phyloP scores from a whole-genome alignment of 306 rosid genomes.

The Dalbergia oliveri region DNA sequence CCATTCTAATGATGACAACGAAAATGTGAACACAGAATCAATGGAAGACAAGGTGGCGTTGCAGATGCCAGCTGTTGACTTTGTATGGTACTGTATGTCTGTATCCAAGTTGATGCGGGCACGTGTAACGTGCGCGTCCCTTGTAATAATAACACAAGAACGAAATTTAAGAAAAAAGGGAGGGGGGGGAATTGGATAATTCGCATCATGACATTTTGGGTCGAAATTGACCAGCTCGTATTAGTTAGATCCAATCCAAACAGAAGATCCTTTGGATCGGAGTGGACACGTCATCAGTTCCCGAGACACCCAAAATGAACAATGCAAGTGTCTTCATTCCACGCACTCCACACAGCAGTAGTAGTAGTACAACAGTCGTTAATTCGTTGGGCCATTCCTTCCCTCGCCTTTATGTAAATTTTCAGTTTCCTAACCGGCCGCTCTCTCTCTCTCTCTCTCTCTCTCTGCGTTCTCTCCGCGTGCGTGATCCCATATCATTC shows the following conservation, averaged over 20 bases:
- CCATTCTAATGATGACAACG: not conserved
- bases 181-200: not conserved
- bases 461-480: not conserved
- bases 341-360: no score
- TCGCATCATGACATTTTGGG: not conserved
- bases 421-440: not conserved
- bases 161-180: not conserved
- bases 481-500: constrained; percentile 31
- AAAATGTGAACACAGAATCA: not conserved
- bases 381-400: constrained; percentile 12
- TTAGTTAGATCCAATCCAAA: not conserved
- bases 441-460: not conserved
- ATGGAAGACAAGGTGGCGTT: not conserved
- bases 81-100: not conserved
- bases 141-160: not conserved
- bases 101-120: not conserved
- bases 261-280: not conserved
- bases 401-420: not conserved
- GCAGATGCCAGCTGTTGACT: not conserved
- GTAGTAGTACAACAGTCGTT: constrained; percentile 13
- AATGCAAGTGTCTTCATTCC: not conserved
- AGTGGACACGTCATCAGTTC: constrained; percentile 4
- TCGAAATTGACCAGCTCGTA: not conserved
- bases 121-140: not conserved
- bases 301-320: not conserved